Evolutionary conservation across 2,329 filamentous ascomycete species (phyloP), one percentile per base, ranked within the genome.

Genomic region (Lachnellula subtilissima): DNA sequence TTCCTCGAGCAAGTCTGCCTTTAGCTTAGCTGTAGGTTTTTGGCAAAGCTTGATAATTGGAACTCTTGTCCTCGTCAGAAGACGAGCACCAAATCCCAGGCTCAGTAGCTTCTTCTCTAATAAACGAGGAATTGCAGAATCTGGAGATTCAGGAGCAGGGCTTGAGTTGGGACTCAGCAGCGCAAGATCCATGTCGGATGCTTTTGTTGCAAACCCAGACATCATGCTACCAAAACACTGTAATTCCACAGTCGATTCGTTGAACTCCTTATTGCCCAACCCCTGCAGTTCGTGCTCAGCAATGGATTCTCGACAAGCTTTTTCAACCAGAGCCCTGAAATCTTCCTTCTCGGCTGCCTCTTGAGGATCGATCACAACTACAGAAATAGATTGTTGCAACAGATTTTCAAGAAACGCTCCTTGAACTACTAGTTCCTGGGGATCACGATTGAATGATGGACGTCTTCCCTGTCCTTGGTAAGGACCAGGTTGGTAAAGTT

Each of bases 101-200:
- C 88, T 80, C 5, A 96, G 76, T 12, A 96, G 79, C 3, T 82
- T 83, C 69, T 86, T 88, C 67, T 95, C 90, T 2, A 96, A 72
- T 6, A 92, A 68, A 23, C 89, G 81, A 1, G 90, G 90, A 54
- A 94, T 85, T 1, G 80, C 76, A 5, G 83, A 86, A 35, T 79
- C 78, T 15, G 78, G 69, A 14, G 76, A 75, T 58, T 83, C 78
- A 2, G 79, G 77, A 51, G 80, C 75, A 46, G 79, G 73, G 19
- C 71, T 68, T 1, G 87, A 86, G 49, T 78, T 72, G 3, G 82
- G 82, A 1, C 88, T 87, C 5, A 94, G 75, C 36, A 96, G 80
- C 8, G 87, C 88, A 32, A 96, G 80, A 71, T 97, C 92, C 87
- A 96, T 91, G 66, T 96, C 91, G 1, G 91, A 93, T n/a, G 85